A percentile compares a stretch with the other conserved stretches of the same genome.
Conservation (phyloP, 1,284 basidiomycete species). For the Vanrija pseudolonga region DNA sequence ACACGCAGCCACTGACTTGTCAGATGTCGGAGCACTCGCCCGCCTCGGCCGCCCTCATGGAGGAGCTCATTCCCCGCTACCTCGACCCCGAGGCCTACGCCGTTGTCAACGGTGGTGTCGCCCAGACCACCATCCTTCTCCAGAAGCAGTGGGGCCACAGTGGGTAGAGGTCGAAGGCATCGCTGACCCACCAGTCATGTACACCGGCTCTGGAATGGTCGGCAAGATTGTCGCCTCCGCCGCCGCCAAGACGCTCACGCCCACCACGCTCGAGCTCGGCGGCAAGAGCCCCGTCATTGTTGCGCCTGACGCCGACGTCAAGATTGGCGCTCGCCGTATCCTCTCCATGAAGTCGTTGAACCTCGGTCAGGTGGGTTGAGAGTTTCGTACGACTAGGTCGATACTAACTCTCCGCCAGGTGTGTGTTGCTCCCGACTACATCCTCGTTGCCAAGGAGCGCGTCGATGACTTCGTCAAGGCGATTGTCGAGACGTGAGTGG, state of each 20-base stretch:
- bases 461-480: constrained; percentile 63
- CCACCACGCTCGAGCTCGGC: constrained; percentile 71
- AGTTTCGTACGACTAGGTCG: too few relatives aligned
- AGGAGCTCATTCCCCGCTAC: constrained; percentile 74
- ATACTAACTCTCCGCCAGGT: too few relatives aligned
- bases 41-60: constrained; percentile 62
- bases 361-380: constrained; percentile 62
- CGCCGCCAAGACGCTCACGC: constrained; percentile 80
- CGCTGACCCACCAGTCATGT: constrained; percentile 55
- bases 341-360: constrained; percentile 78
- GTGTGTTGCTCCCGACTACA: constrained; percentile 64
- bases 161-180: constrained; percentile 47
- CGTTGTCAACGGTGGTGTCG: constrained; percentile 71
- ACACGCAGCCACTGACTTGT: constrained; percentile 3
- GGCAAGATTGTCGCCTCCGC: constrained; percentile 74
- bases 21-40: constrained; percentile 72
- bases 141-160: constrained; percentile 84
- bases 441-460: constrained; percentile 63
- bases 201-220: constrained; percentile 65
- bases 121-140: constrained; percentile 71
- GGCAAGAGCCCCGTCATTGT: constrained; percentile 82
- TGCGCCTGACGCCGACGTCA: constrained; percentile 58
- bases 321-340: constrained; percentile 50
- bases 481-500: constrained; percentile 56
- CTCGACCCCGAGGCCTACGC: constrained; percentile 68